Base-by-base conservation (phyloP, 2,329 filamentous ascomycete genomes). In the Dactylellina leptospora region DNA sequence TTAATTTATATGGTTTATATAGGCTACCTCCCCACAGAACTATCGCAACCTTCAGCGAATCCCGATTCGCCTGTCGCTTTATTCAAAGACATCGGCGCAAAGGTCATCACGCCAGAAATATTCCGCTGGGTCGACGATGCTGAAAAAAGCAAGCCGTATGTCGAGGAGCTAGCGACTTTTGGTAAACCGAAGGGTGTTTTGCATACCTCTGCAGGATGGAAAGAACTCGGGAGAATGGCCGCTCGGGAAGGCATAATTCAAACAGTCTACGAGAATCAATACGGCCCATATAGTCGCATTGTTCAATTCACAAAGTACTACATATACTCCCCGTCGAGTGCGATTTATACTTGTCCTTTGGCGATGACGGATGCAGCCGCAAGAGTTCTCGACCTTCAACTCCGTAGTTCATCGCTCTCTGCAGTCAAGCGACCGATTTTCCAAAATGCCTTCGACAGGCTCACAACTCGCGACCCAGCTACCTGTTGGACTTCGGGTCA, bases 401-500 rank as follows among this genome's bases (percentile, higher is more conserved):
- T 73, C 4, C 38, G 28, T 1, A 60, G 18, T 44, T 3, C 30
- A 28, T 60, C 69, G 2, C 69, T 64, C 45, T 42, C 69, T 9
- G 28, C 69, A 18, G 50, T 22, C 0, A 73, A 73, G 20, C 42
- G 61, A 40, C 22, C 53, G 1, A 83, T 87, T 0, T 82, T 87
- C 50, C 80, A 83, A 36, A 82, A 84, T 40, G 85, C 84, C 2
- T 86, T 83, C 74, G 76, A 79, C 4, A 83, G 83, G 10, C 79
- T 90, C 2, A 85, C 81, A 0, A 85, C 84, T 2, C 81, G 84
- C 3, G 82, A 88, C 58, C 75, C 75, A 10, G 61, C 68, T 0
- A 74, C 79, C 16, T 85, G 85, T 0, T 91, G 88, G 89, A 91
- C 88, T 0, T 89, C 85, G 40, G 88, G 88, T 0, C 89, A 91